Base-by-base conservation (phyloP, 306 rosid species). In the Pterocarpus macrocarpus region DNA sequence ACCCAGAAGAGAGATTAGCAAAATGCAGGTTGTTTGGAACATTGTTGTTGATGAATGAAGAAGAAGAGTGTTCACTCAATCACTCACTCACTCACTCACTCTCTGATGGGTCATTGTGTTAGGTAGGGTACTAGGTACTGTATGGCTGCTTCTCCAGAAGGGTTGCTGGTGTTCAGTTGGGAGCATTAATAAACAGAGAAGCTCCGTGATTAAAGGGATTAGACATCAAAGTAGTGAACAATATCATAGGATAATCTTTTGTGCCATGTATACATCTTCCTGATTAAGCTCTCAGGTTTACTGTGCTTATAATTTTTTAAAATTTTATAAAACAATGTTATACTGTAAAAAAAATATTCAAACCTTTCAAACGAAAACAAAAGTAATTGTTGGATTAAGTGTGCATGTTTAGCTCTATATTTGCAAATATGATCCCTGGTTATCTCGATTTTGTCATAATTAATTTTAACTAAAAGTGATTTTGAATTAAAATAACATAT, bases 1-100 rank as follows among this genome's bases (percentile, higher is more conserved):
- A 77, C 53, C 62, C 61, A 91, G 55, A 58, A 88, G 30, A 58
- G 67, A 85, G 83, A 86, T 9, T 2, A 90, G 64, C 32, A 87
- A 73, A 92, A 92, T 94, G 94, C 82, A 88, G 87, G 76, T 78
- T 81, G 68, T 69, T 72, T 71, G 77, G 6, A 86, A 53, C 98
- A 94, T 94, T 70, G 88, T 92, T 32, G 75, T 38, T 38, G 41
- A 4, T 38, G 41, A 38, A 4, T 15, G 78, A 17, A 62, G 85
- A 35, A 82, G 75, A 65, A 57, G 7, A 45, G 50, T 45, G 50
- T 52, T 6, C 80, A 50, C 63, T 67, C 67, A 8, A 76, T 52
- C 66, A 7, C 63, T 79, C 76, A 7, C 55, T 47, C 53, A 9
- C 13, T 49, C 35, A 22, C 8, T 22, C 28, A 22, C 28, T 22